phyloP scores from a whole-genome alignment of 1,284 basidiomycete species.

The Ganoderma lingzhi region DNA sequence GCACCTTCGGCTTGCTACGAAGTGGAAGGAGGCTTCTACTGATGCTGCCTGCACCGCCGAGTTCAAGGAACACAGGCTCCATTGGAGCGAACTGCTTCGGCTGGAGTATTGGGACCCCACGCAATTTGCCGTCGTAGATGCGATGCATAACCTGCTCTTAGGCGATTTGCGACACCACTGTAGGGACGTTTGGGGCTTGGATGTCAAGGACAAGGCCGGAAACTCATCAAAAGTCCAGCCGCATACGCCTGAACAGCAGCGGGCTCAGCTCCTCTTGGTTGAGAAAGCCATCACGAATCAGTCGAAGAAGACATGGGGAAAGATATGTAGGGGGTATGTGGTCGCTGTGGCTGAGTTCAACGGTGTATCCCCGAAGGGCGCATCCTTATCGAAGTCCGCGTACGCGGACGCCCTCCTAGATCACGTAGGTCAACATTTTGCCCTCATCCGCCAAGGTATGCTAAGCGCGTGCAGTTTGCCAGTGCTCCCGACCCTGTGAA shows the following conservation, averaged over 20 bases:
- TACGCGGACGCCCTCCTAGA: too few species aligned
- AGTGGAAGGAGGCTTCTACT: constrained; percentile 40
- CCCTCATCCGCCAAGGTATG: too few species aligned
- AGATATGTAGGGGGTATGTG: too few species aligned
- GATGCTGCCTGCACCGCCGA: constrained; percentile 29
- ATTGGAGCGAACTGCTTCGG: constrained; percentile 45
- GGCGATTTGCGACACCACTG: constrained; percentile 19
- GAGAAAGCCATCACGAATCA: neutral
- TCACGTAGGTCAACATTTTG: too few species aligned
- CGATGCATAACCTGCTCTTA: constrained; percentile 13
- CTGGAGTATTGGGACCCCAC: constrained; percentile 49
- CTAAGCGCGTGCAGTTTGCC: too few species aligned
- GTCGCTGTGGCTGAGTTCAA: too few species aligned
- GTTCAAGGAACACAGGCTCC: constrained; percentile 40
- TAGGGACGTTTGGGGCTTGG: constrained; percentile 13
- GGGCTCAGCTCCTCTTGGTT: neutral
- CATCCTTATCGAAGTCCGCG: too few species aligned
- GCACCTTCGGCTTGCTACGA: constrained; percentile 27
- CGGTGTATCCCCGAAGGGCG: too few species aligned
- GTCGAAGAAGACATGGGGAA: neutral
- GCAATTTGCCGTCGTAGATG: constrained; percentile 24
- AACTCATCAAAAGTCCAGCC: neutral
- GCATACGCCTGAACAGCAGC: constrained; percentile 1
- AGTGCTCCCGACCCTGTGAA: too few species aligned
- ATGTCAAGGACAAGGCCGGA: neutral